Conservation (phyloP, 2,329 filamentous ascomycete genomes). For the Cytospora piceae region DNA sequence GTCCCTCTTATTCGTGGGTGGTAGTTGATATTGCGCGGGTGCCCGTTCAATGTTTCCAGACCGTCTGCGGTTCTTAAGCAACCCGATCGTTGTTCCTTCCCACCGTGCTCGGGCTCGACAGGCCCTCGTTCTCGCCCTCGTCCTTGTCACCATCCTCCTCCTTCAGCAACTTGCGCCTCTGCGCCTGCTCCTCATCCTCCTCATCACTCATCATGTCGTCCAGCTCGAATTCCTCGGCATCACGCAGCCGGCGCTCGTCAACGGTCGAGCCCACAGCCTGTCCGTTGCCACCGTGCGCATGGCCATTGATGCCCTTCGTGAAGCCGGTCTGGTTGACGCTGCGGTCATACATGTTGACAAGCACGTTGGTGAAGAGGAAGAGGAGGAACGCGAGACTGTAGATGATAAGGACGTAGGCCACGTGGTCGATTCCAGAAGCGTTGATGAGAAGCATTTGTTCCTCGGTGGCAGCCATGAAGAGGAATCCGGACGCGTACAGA, state of each 20-base stretch:
- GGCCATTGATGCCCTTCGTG: constrained; percentile 45
- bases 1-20: neutral
- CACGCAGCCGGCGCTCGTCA: constrained; percentile 65
- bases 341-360: constrained; percentile 81
- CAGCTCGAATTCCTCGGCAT: constrained; percentile 92
- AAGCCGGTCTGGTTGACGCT: constrained; percentile 44
- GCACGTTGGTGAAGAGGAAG: constrained; percentile 89
- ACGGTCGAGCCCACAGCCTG: constrained; percentile 32
- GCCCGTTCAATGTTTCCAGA: neutral
- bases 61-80: constrained; percentile 28
- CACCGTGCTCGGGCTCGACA: constrained; percentile 53
- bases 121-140: constrained; percentile 33
- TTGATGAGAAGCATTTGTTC: constrained; percentile 87
- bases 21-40: neutral
- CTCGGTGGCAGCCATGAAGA: constrained; percentile 97
- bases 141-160: constrained; percentile 36
- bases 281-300: constrained; percentile 29
- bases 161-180: constrained; percentile 43
- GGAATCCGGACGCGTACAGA: constrained; percentile 87
- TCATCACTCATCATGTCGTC: constrained; percentile 89
- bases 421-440: constrained; percentile 77
- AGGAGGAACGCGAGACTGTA: constrained; percentile 89
- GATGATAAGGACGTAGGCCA: constrained; percentile 89
- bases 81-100: constrained; percentile 50
- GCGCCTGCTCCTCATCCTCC: constrained; percentile 61